These are phyloP conservation scores for Corymbia maculata DNA, from an alignment of 345 rosid genomes.

Conservation along the genomic window DNA sequence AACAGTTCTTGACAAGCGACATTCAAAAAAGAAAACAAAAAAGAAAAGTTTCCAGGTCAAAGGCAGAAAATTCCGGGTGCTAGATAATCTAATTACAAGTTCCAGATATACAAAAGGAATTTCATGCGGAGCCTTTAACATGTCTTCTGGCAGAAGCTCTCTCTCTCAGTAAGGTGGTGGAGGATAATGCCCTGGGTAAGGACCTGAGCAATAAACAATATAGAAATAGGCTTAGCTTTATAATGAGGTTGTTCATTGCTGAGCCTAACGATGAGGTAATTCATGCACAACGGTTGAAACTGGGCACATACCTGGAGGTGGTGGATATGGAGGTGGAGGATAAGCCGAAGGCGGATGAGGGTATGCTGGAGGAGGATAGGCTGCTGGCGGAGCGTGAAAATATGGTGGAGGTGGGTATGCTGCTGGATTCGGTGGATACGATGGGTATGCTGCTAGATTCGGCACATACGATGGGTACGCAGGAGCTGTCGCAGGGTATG, in stretches of 20 bases:
- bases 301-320: constrained; percentile 31
- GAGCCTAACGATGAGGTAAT: neutral
- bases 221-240: neutral
- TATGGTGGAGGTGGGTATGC: constrained; percentile 2
- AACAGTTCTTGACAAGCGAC: neutral
- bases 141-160: neutral
- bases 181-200: constrained; percentile 48
- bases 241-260: neutral
- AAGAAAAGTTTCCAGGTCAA: neutral
- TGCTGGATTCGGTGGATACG: constrained; percentile 1
- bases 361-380: constrained; percentile 19
- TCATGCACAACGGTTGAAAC: neutral
- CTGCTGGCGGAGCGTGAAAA: constrained; percentile 2
- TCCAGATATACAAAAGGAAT: neutral
- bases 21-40: neutral
- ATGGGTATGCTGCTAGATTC: neutral
- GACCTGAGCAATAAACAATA: constrained; percentile 24
- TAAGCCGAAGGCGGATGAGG: constrained; percentile 13
- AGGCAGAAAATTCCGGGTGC: neutral
- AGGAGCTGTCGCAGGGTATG: constrained; percentile 10
- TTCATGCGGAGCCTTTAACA: neutral
- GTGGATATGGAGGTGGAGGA: constrained; percentile 29
- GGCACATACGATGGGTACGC: constrained; percentile 20
- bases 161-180: constrained; percentile 44
- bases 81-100: neutral